These are phyloP conservation scores for Apiotrichum mycotoxinovorans DNA, from an alignment of 1,284 basidiomycete species.

Conservation along the genomic window DNA sequence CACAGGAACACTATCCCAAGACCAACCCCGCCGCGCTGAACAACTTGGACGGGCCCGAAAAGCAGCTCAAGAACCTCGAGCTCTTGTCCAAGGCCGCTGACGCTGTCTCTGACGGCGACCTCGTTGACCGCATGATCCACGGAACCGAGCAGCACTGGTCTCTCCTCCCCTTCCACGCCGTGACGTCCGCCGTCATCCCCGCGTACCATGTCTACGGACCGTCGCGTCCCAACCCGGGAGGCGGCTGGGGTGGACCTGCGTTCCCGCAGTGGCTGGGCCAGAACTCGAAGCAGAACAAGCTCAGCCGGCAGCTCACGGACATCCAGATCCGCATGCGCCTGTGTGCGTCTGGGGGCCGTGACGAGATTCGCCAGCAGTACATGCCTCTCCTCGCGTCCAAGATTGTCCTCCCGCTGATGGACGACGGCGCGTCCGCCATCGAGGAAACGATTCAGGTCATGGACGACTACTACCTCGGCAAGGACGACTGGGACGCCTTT, in stretches of 20 bases:
- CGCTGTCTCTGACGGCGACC: constrained; percentile 89
- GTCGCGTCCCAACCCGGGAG: constrained; percentile 27
- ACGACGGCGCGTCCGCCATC: constrained; percentile 65
- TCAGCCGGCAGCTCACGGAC: constrained; percentile 76
- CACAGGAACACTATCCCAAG: constrained; percentile 55
- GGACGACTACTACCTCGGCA: constrained; percentile 90
- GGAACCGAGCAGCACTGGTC: constrained; percentile 97
- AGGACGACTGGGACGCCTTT: constrained; percentile 94
- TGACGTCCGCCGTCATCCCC: constrained; percentile 82
- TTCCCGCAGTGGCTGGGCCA: constrained; percentile 98
- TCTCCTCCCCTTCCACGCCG: constrained; percentile 88
- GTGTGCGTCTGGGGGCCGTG: constrained; percentile 80
- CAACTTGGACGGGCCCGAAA: constrained; percentile 61
- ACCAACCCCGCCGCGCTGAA: constrained; percentile 65
- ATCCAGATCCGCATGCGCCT: constrained; percentile 94
- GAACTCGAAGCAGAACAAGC: constrained; percentile 86
- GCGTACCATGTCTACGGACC: constrained; percentile 74
- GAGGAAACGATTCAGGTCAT: constrained; percentile 78
- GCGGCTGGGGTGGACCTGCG: constrained; percentile 63
- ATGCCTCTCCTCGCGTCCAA: constrained; percentile 77
- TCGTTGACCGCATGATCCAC: constrained; percentile 92
- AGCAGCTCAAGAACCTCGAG: constrained; percentile 66
- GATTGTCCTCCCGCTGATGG: constrained; percentile 71
- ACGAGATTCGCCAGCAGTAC: constrained; percentile 87
- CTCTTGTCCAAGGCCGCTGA: constrained; percentile 84